phyloP scores from a whole-genome alignment of 2,329 filamentous ascomycete genomes.

The Exutisphaerella laricina region DNA sequence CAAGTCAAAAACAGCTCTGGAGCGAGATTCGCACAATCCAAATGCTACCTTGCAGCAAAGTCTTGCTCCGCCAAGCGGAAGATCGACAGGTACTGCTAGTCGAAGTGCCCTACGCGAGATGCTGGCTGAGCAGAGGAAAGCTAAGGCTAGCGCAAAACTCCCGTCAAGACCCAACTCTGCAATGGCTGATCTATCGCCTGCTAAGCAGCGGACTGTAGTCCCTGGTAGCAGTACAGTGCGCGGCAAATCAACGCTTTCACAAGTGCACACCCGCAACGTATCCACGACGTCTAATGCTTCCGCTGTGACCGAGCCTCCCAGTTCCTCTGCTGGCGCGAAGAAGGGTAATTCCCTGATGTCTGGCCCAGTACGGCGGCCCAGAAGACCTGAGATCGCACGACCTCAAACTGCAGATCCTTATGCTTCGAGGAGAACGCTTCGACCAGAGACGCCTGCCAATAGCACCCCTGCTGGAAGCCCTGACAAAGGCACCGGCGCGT shows the following conservation, averaged over 20 bases:
- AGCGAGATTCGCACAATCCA: slow-evolving; percentile 78
- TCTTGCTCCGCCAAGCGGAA: slow-evolving; percentile 14
- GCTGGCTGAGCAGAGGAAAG: slow-evolving; percentile 69
- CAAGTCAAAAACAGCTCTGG: slow-evolving; percentile 72
- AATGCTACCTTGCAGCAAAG: slow-evolving; percentile 48
- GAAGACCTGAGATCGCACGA: slow-evolving; percentile 42
- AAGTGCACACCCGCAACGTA: slow-evolving; percentile 26
- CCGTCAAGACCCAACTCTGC: slow-evolving; percentile 54
- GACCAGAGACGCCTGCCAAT: slow-evolving; percentile 43
- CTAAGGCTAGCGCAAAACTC: slow-evolving; percentile 43
- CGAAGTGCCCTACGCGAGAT: slow-evolving; percentile 67
- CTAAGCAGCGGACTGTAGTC: slow-evolving; percentile 35
- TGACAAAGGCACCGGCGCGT: slow-evolving; percentile 30
- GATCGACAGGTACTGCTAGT: slow-evolving; percentile 42
- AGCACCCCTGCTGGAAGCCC: slow-evolving; percentile 44
- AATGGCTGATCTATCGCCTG: slow-evolving; percentile 48
- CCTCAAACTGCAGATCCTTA: slow-evolving; percentile 54
- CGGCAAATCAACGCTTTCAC: slow-evolving; percentile 28
- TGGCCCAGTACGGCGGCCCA: slow-evolving; percentile 53
- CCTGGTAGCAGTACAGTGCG: slow-evolving; percentile 21
- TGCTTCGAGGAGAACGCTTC: slow-evolving; percentile 34
- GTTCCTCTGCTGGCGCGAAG: slow-evolving; percentile 29
- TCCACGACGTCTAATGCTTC: slow-evolving; percentile 28
- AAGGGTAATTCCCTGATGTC: slow-evolving; percentile 48
- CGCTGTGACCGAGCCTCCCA: slow-evolving; percentile 19